phyloP scores from a whole-genome alignment of 1,284 basidiomycete species.

The Trichosporon coremiiforme region DNA sequence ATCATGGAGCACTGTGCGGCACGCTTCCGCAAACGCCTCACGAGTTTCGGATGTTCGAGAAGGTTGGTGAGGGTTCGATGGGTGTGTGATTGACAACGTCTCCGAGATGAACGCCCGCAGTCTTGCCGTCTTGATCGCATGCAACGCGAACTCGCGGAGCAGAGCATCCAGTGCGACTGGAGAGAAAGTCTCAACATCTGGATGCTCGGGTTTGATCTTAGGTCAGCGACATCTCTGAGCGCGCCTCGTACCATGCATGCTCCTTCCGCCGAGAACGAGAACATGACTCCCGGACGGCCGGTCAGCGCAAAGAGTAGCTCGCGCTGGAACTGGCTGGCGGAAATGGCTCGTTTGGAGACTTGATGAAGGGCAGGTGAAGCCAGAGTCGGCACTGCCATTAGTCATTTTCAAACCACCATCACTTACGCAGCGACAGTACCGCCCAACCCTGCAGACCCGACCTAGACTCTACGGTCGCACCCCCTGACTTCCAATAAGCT shows the following conservation, averaged over 20 bases:
- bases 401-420: not conserved
- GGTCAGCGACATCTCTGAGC: conserved; percentile 17
- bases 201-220: conserved; percentile 34
- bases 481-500: conserved; percentile 43
- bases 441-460: conserved; percentile 42
- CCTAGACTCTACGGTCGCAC: conserved; percentile 20
- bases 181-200: conserved; percentile 62
- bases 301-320: conserved; percentile 48
- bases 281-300: conserved; percentile 44
- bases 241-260: conserved; percentile 37
- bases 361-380: conserved; percentile 18
- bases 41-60: conserved; percentile 62
- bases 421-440: conserved; percentile 39
- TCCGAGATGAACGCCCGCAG: conserved; percentile 65
- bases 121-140: conserved; percentile 64
- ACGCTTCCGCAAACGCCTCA: conserved; percentile 77
- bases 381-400: conserved; percentile 25
- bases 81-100: conserved; percentile 34
- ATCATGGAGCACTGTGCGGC: conserved; percentile 63
- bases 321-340: conserved; percentile 41
- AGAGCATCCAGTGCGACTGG: conserved; percentile 66
- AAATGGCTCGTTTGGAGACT: conserved; percentile 33
- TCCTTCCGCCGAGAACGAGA: conserved; percentile 31
- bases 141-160: conserved; percentile 62
- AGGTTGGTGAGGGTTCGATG: conserved; percentile 23